phyloP scores from a whole-genome alignment of 1,284 basidiomycete species.

The Ganoderma sp. region DNA sequence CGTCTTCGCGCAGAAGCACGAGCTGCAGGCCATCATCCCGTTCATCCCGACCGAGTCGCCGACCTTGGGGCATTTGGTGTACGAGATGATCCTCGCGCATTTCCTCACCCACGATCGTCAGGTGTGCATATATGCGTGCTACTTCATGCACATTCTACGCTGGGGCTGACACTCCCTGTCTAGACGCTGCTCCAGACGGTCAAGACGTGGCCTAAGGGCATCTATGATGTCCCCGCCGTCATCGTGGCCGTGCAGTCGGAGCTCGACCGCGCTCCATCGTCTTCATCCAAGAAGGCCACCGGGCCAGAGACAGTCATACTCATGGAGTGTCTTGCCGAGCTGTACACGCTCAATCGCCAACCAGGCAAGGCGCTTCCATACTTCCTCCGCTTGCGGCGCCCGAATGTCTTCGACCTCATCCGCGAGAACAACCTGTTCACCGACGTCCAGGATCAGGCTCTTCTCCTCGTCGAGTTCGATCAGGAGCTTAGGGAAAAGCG shows the following conservation, averaged over 20 bases:
- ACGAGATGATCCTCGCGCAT: conserved; percentile 94
- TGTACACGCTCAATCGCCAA: conserved; percentile 90
- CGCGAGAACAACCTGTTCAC: conserved; percentile 94
- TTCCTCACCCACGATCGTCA: conserved; percentile 81
- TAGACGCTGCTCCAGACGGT: conserved; percentile 82
- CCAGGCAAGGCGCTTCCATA: conserved; percentile 93
- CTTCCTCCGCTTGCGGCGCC: conserved; percentile 83
- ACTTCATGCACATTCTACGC: not conserved
- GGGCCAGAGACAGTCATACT: conserved; percentile 59
- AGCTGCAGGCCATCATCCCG: conserved; percentile 89
- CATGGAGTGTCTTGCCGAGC: conserved; percentile 92
- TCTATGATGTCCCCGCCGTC: conserved; percentile 89
- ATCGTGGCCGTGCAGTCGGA: conserved; percentile 88
- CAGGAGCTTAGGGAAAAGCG: conserved; percentile 79
- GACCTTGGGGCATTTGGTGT: conserved; percentile 82
- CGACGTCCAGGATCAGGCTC: conserved; percentile 91
- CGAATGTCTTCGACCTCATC: conserved; percentile 95
- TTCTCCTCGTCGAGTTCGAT: conserved; percentile 94
- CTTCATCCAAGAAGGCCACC: conserved; percentile 46
- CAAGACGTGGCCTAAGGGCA: conserved; percentile 87
- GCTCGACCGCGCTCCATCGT: conserved; percentile 68
- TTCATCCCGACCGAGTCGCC: conserved; percentile 86
- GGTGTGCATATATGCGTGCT: conserved; percentile 45
- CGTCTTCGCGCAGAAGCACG: conserved; percentile 83
- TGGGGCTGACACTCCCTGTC: not conserved